Conservation (phyloP, 768 basidiomycete species). For the Lentinula detonsa region DNA sequence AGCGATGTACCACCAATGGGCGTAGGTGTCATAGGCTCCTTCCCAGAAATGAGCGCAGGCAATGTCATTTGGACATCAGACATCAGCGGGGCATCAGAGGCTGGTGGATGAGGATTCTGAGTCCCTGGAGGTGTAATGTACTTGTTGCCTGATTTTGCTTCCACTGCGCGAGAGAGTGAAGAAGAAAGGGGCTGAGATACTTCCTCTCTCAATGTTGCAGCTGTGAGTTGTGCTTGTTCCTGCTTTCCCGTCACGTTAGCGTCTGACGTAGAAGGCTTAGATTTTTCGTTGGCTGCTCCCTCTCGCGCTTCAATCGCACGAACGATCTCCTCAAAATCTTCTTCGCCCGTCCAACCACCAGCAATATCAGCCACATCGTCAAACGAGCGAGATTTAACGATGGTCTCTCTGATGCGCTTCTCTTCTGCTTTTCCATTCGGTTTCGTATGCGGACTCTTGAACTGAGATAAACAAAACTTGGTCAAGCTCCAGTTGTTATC, state of each 20-base stretch:
- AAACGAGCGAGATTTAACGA: constrained; percentile 60
- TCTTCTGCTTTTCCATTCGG: constrained; percentile 51
- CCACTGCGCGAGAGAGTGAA: not conserved
- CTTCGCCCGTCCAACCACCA: constrained; percentile 52
- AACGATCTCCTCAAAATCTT: constrained; percentile 53
- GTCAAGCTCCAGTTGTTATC: constrained; percentile 79
- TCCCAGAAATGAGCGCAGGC: constrained; percentile 27
- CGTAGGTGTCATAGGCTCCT: constrained; percentile 26
- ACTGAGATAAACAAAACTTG: constrained; percentile 82
- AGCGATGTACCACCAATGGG: constrained; percentile 11
- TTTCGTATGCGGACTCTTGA: constrained; percentile 59
- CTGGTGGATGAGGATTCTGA: constrained; percentile 54
- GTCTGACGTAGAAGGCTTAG: constrained; percentile 21
- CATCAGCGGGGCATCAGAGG: constrained; percentile 39
- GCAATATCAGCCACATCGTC: constrained; percentile 46
- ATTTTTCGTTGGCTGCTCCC: constrained; percentile 28
- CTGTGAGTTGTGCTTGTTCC: not conserved
- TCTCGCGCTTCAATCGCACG: constrained; percentile 38
- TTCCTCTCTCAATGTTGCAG: not conserved
- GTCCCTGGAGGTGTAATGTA: constrained; percentile 44
- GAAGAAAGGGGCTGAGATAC: not conserved
- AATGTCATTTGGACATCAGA: constrained; percentile 10
- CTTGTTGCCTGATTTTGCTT: not conserved
- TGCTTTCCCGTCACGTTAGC: constrained; percentile 10
- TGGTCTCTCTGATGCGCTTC: constrained; percentile 43